A percentile compares a stretch with the other conserved stretches of the same genome.
phyloP scores from a whole-genome alignment of 805 yeast species.

The Tetrapisispora fleetii region DNA sequence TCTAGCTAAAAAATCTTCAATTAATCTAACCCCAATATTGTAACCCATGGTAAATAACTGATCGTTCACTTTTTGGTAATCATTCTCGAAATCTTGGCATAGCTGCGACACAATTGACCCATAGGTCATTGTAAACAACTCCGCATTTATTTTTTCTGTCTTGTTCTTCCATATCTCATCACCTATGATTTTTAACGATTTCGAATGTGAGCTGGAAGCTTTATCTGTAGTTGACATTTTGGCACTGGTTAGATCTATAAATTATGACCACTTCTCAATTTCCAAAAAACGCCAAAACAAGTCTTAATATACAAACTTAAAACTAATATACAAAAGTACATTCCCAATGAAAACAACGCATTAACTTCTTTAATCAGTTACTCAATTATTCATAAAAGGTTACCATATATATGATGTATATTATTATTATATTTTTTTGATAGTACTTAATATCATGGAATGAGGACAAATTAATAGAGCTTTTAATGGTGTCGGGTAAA shows the following conservation, averaged over 20 bases:
- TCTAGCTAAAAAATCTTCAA: constrained; percentile 87
- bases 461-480: too few species aligned
- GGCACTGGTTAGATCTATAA: too few species aligned
- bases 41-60: constrained; percentile 92
- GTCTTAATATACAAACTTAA: too few species aligned
- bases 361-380: too few species aligned
- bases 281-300: too few species aligned
- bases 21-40: constrained; percentile 80
- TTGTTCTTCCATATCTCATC: constrained; percentile 89
- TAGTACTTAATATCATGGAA: too few species aligned
- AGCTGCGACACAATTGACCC: constrained; percentile 90
- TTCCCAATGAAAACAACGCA: too few species aligned
- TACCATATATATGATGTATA: too few species aligned
- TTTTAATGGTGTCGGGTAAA: not conserved
- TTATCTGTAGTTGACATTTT: constrained; percentile 2
- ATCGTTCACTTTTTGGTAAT: constrained; percentile 68
- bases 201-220: constrained; percentile 10
- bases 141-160: constrained; percentile 85
- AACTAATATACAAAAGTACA: too few species aligned
- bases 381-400: too few species aligned
- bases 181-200: constrained; percentile 38
- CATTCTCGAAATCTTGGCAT: constrained; percentile 69
- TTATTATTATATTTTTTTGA: too few species aligned
- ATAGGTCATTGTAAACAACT: constrained; percentile 86
- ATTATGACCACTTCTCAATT: too few species aligned